These are phyloP conservation scores for Citeromyces matritensis DNA, from an alignment of 805 yeast species.

Conservation along the genomic window DNA sequence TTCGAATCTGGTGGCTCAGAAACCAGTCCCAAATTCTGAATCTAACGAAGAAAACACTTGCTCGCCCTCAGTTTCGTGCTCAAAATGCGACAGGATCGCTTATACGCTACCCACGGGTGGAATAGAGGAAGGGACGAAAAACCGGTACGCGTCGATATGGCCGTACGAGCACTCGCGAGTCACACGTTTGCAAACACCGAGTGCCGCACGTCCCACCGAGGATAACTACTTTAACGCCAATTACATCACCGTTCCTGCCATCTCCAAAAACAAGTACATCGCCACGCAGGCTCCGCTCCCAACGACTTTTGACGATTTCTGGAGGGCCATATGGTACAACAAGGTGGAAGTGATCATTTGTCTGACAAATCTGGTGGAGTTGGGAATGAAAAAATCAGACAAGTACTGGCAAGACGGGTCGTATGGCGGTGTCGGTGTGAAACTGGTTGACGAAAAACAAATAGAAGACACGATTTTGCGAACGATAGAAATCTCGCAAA, in stretches of 20 bases:
- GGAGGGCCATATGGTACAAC: slow-evolving; percentile 21
- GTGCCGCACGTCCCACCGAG: not conserved
- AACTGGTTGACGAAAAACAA: slow-evolving; percentile 4
- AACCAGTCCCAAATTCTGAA: slow-evolving; percentile 1
- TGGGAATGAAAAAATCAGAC: slow-evolving; percentile 7
- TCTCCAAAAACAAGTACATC: slow-evolving; percentile 16
- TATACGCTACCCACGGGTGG: slow-evolving; percentile 24
- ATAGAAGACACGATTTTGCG: slow-evolving; percentile 1
- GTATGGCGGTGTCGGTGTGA: slow-evolving; percentile 6
- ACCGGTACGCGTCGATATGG: slow-evolving; percentile 29
- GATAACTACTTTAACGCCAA: slow-evolving; percentile 32
- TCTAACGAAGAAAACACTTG: slow-evolving; percentile 11
- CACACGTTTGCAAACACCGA: slow-evolving; percentile 12
- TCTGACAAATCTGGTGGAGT: slow-evolving; percentile 13
- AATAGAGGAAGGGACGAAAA: slow-evolving; percentile 26
- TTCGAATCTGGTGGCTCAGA: slow-evolving; percentile 11
- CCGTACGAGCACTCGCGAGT: slow-evolving; percentile 34
- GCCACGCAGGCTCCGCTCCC: slow-evolving; percentile 29
- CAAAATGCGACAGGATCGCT: slow-evolving; percentile 21
- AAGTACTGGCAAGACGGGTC: slow-evolving; percentile 7
- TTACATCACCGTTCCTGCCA: slow-evolving; percentile 16
- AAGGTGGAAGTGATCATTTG: slow-evolving; percentile 20
- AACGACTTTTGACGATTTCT: slow-evolving; percentile 25
- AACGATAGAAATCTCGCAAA: not conserved
- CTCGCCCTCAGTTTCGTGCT: slow-evolving; percentile 25